Base-by-base conservation (phyloP, 805 yeast species). In the Saccharomycopsis javanensis region DNA sequence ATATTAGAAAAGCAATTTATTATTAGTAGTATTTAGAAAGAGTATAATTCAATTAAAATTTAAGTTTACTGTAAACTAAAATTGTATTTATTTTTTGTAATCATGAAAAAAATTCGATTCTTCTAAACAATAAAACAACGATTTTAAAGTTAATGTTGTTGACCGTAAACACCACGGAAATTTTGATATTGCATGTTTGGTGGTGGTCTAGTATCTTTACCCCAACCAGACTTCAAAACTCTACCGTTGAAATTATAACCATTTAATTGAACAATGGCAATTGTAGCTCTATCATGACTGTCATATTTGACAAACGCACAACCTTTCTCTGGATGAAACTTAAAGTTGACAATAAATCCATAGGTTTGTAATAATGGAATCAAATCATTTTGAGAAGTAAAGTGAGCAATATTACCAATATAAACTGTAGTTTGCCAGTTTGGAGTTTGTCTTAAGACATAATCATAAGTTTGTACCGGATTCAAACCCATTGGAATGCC, bases 271-370 rank as follows among this genome's bases (percentile, higher is more conserved):
- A 85, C 85, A 65, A 89, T 88, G 52, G 96, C 95, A 65, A 87
- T 74, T 1, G 96, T 95, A 4, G 96, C 96, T 60, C 88, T 76
- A 65, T 89, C 96, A 69, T 89, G 96, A 48, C 88, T 77, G 65
- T 86, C 96, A 67, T 83, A 88, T 69, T 85, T 85, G 61, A 87
- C 92, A 73, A 89, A 90, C 10, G 96, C 96, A 72, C 92, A 89
- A 4, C 92, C 94, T 61, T 80, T 80, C 57, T 88, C 95, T 7
- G 89, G 85, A 62, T 85, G 85, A 65, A 86, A 79, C 69, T 86
- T 85, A 67, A 89, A 81, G 63, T 86, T 94, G 58, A 86, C 83
- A 66, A 89, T 85, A 69, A 75, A 87, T 5, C 96, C 97, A 68
- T 88, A 88, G 63, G 79, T 83, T 67, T 83, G 91, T 61, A 88